Evolutionary conservation across 805 yeast species (phyloP), one percentile per base, ranked within the genome.

Genomic region (Nakazawaea wyomingensis): DNA sequence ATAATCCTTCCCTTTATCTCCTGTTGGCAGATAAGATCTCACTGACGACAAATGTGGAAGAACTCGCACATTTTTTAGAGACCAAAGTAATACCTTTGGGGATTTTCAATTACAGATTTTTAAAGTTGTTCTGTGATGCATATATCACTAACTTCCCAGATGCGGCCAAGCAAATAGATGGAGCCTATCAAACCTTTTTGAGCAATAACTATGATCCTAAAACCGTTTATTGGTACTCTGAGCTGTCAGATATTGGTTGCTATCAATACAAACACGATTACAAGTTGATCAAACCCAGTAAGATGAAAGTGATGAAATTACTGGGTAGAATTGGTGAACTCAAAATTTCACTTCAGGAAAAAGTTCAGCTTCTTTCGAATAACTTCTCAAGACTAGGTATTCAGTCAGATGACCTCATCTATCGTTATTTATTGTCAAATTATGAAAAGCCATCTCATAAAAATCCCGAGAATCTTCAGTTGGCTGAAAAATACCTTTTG

Each of bases 101-200:
- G 9, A 6, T 20, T 4, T 37, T 43, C 31, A 33, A 26, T 29
- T 27, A 37, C n/a, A 37, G 39, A 33, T 34, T 27, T n/a, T 26
- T 43, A 18, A 29, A 16, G 14, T 14, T 37, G 22, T 5, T 37
- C 8, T 32, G 29, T 20, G 36, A 32, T 8, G 17, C 39, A 17
- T 33, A 37, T 21, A 17, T 43, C 4, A 16, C 16, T 10, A 27
- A 11, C 7, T 37, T 36, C 19, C 46, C 41, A 8, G 46, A 43
- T 27, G n/a, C 17, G 5, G 42, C 37, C 4, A 17, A 11, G 6
- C 16, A 24, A 20, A 18, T 43, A 5, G 21, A 11, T n/a, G n/a
- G 2, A 3, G 18, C 14, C 13, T 37, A 37, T 18, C 31, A 26
- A 19, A 7, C 4, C 4, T 32, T 27, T 28, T 27, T 43, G 16